A percentile compares a stretch with the other conserved stretches of the same genome.
Conservation (phyloP, 495 filamentous ascomycete species). For the Pyrenopolyporus hunteri region DNA sequence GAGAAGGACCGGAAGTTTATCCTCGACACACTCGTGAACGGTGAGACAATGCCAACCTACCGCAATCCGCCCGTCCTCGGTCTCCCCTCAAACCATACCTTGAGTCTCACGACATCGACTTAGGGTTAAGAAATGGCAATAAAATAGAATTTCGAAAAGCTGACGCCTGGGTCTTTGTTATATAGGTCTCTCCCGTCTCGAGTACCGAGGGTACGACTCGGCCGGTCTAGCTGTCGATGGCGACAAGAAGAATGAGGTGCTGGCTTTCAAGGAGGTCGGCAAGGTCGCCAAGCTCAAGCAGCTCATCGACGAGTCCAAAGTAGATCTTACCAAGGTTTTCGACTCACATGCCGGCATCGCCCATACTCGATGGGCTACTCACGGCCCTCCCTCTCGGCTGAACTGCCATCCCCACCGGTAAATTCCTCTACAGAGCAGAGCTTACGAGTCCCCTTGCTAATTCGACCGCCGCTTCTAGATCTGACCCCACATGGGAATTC, state of each 20-base stretch:
- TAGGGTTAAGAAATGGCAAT: neutral
- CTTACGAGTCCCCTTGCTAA: slow-evolving; percentile 43
- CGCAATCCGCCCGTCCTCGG: slow-evolving; percentile 16
- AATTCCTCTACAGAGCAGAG: slow-evolving; percentile 40
- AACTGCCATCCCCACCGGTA: slow-evolving; percentile 99
- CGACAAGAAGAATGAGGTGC: slow-evolving; percentile 97
- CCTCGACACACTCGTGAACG: slow-evolving; percentile 94
- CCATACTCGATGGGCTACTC: slow-evolving; percentile 98
- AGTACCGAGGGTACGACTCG: slow-evolving; percentile 97
- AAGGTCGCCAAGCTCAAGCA: slow-evolving; percentile 96
- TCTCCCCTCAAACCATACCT: neutral
- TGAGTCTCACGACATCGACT: slow-evolving; percentile 16
- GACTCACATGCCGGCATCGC: slow-evolving; percentile 98
- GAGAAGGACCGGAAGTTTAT: slow-evolving; percentile 97
- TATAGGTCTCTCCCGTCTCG: slow-evolving; percentile 77
- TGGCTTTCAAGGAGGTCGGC: slow-evolving; percentile 98
- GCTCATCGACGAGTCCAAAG: slow-evolving; percentile 82
- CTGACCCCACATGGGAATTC: slow-evolving; percentile 91
- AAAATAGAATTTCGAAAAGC: slow-evolving; percentile 9
- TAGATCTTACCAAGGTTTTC: slow-evolving; percentile 88
- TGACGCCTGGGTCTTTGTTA: slow-evolving; percentile 32
- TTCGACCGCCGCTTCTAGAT: slow-evolving; percentile 42
- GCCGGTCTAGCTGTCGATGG: slow-evolving; percentile 95
- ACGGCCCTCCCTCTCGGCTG: slow-evolving; percentile 87
- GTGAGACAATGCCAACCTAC: slow-evolving; percentile 55